Evolutionary conservation across 495 filamentous ascomycete genomes (phyloP), one percentile per base, ranked within the genome.

Genomic region (Cercophora newfieldiana): DNA sequence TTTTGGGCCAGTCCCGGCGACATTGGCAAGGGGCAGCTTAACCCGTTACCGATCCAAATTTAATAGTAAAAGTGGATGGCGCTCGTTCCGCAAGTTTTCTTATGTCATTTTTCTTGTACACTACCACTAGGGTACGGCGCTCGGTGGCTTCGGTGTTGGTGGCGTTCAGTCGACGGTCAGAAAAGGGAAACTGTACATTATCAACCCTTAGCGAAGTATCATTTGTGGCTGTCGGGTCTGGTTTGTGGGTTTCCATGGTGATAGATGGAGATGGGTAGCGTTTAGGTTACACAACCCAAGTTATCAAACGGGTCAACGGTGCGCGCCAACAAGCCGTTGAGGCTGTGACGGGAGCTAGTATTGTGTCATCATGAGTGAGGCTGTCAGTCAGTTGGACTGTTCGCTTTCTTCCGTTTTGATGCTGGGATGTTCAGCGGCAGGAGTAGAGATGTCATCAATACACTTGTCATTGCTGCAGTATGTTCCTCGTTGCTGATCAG

Each of bases 1-100:
- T 97, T 97, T 79, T 94, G 89, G 71, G 91, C 94, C 59, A 95
- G 94, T 67, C 94, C 94, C 6, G 89, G 93, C 67, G 81, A 88
- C 67, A 81, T 79, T 0, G 65, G 68, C 18, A 72, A 70, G 51
- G 64, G 50, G 7, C 22, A 22, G 2, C 2, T n/a, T 22, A 12
- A 26, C 24, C 2, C 10, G 37, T 16, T 16, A 44, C 10, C 18
- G 18, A 44, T 44, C 37, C 2, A 44, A 14, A 44, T 44, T n/a
- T n/a, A 4, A 44, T 14, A 4, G 12, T 33, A 22, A 22, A 53
- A 53, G 16, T 53, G 50, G 50, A 2, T 44, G 37, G 37, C 37
- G 12, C 10, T 44, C 37, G 3, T 44, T 44, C 12, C 49, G 3
- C 47, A 4, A 60, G 22, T 44, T 60, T 48, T 18, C 25, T 37